Conservation (phyloP, 345 rosid genomes). For the Nephelium lappaceum region DNA sequence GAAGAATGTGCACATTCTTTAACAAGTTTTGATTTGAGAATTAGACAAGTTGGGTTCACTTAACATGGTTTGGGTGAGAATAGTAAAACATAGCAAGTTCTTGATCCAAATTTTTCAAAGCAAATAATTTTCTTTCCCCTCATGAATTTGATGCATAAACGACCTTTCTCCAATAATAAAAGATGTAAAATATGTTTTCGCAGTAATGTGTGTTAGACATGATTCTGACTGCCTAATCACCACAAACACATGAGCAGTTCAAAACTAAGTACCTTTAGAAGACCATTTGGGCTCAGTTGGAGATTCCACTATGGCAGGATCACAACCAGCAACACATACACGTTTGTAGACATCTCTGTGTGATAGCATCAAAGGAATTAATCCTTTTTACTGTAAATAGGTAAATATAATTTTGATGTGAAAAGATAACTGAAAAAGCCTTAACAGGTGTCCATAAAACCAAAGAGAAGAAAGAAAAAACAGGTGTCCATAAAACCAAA, state of each 20-base stretch:
- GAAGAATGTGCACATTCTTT: background rate
- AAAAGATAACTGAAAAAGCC: background rate
- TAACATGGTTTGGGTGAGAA: background rate
- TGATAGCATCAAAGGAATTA: slow-evolving; percentile 18
- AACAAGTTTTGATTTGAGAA: background rate
- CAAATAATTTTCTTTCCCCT: background rate
- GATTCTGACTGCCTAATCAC: background rate
- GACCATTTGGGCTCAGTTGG: slow-evolving; percentile 98
- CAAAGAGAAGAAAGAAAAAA: background rate
- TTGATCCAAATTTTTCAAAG: background rate
- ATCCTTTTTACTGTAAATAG: background rate
- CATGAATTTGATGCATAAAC: background rate
- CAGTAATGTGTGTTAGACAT: background rate
- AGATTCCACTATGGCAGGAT: slow-evolving; percentile 74
- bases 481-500: background rate
- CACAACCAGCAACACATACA: slow-evolving; percentile 77
- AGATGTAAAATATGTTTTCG: background rate
- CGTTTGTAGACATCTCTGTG: slow-evolving; percentile 66
- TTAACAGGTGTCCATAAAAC: background rate
- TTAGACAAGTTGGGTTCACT: background rate
- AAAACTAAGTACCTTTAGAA: slow-evolving; percentile 55
- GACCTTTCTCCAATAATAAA: background rate
- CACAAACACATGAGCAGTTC: slow-evolving; percentile 3
- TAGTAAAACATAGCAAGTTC: background rate
- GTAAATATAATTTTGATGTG: background rate